Base-by-base conservation (phyloP, 1,139 yeast species). In the Yamadazyma atlantica region DNA sequence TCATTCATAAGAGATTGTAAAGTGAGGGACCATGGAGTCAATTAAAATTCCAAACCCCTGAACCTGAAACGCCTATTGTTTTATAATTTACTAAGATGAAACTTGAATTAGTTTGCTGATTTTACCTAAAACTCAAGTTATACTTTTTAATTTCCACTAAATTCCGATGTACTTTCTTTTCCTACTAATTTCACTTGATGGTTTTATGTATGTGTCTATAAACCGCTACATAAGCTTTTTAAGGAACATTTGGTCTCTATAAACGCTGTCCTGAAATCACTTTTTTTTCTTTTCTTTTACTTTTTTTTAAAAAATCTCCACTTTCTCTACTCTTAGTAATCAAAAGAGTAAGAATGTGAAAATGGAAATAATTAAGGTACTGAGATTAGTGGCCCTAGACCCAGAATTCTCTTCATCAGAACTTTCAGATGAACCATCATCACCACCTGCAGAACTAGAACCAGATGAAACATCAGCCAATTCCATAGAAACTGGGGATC, bases 351-450 rank as follows among this genome's bases (percentile, higher is more conserved):
- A 32, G 18, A 39, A 40, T 11, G 42, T 35, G 22, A 23, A 23
- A 4, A 23, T 10, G 26, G 26, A 23, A n/a, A 23, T 33, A 24
- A 22, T 30, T 15, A 23, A 15, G 16, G 35, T 22, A 22, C 28
- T 33, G 21, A 21, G 33, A 24, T 39, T 50, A 48, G 24, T 48
- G 35, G 11, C 43, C 34, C 47, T 48, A 46, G 34, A 39, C 10
- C 54, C 64, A 13, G 48, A 54, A 32, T 55, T 53, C 49, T 60
- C 64, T 49, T 58, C 61, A 13, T 47, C 36, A 17, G 37, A 16
- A 13, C 40, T 53, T 36, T 29, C 24, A 11, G 35, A 26, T 5
- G 46, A 36, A 12, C 24, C 24, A 4, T 19, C 22, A n/a, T 16
- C 30, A 10, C 55, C 49, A 7, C 57, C 39, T 10, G 51, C 35